Base-by-base conservation (phyloP, 441 rosid genomes). In the Populus hybrid region DNA sequence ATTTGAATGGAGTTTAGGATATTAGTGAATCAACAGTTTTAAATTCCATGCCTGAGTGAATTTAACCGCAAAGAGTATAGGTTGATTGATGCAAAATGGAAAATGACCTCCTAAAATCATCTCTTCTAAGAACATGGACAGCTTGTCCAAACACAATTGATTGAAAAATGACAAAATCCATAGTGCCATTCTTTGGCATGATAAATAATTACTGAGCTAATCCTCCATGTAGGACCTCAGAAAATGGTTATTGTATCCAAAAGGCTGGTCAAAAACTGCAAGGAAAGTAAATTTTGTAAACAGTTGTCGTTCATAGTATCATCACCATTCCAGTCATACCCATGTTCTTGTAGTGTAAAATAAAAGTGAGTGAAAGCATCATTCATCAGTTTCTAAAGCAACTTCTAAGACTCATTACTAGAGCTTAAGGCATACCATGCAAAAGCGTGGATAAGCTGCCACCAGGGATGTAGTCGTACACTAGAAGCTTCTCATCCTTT, bases 401-500 rank as follows among this genome's bases (percentile, higher is more conserved):
- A 40, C 32, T 46, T 67, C 28, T 6, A 28, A 61, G 63, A 34
- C 26, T 42, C 18, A 57, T 36, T 20, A 42, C 16, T 12, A 11
- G 35, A n/a, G 14, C n/a, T 74, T 5, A 50, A 69, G 81, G 67
- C 82, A 12, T 89, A 95, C 99, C 95, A 24, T 95, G 99, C 76
- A 95, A 84, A 83, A 93, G 81, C 70, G 95, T 70, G 50, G 96
- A 92, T 20, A 91, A 81, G 73, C 96, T 95, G 70, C 98, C 97
- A 40, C 73, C 85, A n/a, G 80, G 70, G 79, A 82, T 28, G 30
- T 30, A 30, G 32, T 30, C 32, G 32, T 30, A 30, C 32, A 30
- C 32, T 30, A 30, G 32, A 85, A 95, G 95, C 88, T 93, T 95
- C 90, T 95, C 99, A 68, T 95, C 99, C 86, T 93, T 93, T 6